A percentile compares a stretch with the other conserved stretches of the same genome.
phyloP scores from a whole-genome alignment of 75 land plant genomes.

The Cunninghamia lanceolata region DNA sequence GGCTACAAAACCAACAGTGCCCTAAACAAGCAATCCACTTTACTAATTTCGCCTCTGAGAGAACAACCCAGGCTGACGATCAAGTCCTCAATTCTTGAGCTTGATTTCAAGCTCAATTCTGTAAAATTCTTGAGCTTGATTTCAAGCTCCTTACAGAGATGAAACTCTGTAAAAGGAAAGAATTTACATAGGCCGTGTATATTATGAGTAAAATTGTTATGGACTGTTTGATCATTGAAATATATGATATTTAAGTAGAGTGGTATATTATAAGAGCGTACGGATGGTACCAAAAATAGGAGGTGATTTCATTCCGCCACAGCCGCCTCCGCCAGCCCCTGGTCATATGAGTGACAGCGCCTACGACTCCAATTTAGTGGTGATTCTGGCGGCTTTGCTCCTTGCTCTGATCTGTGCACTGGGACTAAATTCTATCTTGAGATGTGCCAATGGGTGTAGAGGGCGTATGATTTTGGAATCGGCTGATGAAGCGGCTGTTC shows the following conservation, averaged over 20 bases:
- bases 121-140: no score
- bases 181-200: no score
- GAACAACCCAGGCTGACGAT: no score
- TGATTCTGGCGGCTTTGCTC: conserved; percentile 57
- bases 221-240: no score
- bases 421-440: conserved; percentile 52
- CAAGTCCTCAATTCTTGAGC: no score
- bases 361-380: conserved; percentile 66
- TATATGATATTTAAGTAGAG: no score
- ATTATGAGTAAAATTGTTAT: no score
- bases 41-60: no score
- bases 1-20: background rate
- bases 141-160: no score
- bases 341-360: conserved; percentile 10
- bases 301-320: background rate
- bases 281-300: background rate
- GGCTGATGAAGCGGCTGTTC: background rate
- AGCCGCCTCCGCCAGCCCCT: background rate
- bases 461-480: conserved; percentile 12
- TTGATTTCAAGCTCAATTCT: no score
- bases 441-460: conserved; percentile 38
- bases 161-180: no score
- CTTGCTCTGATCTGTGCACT: conserved; percentile 56
- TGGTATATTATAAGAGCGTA: no score
- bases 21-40: background rate